A percentile compares a stretch with the other conserved stretches of the same genome.
These are phyloP conservation scores for Aspergillus sp. DNA, from an alignment of 2,329 filamentous ascomycete species.

Conservation along the genomic window DNA sequence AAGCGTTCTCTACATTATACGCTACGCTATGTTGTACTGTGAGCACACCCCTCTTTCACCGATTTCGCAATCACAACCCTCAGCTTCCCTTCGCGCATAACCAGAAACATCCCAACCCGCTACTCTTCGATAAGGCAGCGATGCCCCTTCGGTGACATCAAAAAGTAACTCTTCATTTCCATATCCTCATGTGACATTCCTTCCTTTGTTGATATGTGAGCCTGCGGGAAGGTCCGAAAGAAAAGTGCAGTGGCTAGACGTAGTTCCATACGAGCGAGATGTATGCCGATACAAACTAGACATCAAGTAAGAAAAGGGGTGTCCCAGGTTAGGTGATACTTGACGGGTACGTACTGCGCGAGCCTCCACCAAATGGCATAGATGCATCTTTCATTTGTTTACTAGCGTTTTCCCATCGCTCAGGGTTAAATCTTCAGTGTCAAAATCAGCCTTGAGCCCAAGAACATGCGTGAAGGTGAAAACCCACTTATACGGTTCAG, in stretches of 20 bases:
- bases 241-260: slow-evolving; percentile 47
- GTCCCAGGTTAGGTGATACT: no score
- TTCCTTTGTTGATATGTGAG: slow-evolving; percentile 14
- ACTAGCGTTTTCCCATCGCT: slow-evolving; percentile 18
- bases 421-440: slow-evolving; percentile 15
- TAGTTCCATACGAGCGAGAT: slow-evolving; percentile 57
- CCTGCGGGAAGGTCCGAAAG: slow-evolving; percentile 35
- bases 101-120: no score
- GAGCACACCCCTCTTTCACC: no score
- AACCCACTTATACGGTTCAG: slow-evolving; percentile 45
- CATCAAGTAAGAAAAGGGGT: no score
- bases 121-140: slow-evolving; percentile 31
- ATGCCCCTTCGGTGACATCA: slow-evolving; percentile 39
- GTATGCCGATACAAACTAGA: slow-evolving; percentile 57
- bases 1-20: no score
- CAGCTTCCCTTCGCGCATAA: no score
- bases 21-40: no score
- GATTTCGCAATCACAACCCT: no score
- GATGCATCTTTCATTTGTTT: slow-evolving; percentile 50
- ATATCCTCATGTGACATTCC: slow-evolving; percentile 33
- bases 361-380: slow-evolving; percentile 63
- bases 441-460: slow-evolving; percentile 4
- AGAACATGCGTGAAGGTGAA: slow-evolving; percentile 33
- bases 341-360: slow-evolving; percentile 38
- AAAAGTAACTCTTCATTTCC: slow-evolving; percentile 39